Evolutionary conservation across 805 yeast species (phyloP).

Genomic region (Saturnispora dispora): DNA sequence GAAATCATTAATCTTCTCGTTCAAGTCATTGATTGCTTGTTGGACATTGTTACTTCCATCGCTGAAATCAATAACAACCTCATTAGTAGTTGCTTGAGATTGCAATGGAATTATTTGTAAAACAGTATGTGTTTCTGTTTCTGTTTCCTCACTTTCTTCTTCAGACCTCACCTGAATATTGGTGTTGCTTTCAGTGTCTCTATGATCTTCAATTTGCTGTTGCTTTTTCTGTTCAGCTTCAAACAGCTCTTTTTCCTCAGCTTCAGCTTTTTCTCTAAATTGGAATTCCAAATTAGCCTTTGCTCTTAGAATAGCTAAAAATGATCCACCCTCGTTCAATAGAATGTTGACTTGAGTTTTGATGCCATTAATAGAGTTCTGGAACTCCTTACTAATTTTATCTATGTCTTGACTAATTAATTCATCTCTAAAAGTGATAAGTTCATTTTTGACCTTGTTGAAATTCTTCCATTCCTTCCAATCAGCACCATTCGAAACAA

Average conservation of each 20-base stretch:
- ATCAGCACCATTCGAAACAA: slow-evolving; percentile 36
- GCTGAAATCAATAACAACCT: not conserved
- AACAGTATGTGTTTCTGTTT: slow-evolving; percentile 6
- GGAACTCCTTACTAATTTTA: slow-evolving; percentile 23
- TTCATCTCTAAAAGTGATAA: slow-evolving; percentile 47
- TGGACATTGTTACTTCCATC: not conserved
- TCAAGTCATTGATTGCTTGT: not conserved
- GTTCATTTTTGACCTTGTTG: slow-evolving; percentile 44
- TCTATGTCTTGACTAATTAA: slow-evolving; percentile 31
- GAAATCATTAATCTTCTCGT: not conserved
- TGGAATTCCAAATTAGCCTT: slow-evolving; percentile 52
- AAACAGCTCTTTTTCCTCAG: slow-evolving; percentile 7
- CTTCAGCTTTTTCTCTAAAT: slow-evolving; percentile 39
- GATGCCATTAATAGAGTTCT: slow-evolving; percentile 28
- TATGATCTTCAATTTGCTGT: not conserved
- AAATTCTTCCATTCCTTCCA: slow-evolving; percentile 57
- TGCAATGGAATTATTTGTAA: not conserved
- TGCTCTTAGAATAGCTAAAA: slow-evolving; percentile 47
- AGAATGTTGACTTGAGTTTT: slow-evolving; percentile 40
- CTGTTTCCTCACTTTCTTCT: slow-evolving; percentile 9
- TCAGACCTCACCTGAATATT: not conserved
- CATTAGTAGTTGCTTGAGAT: not conserved
- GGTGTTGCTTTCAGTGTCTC: not conserved
- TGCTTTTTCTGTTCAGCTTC: slow-evolving; percentile 8
- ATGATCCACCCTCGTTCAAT: slow-evolving; percentile 52